phyloP scores from a whole-genome alignment of 2,329 filamentous ascomycete genomes.

The Scedosporium minutisporum region DNA sequence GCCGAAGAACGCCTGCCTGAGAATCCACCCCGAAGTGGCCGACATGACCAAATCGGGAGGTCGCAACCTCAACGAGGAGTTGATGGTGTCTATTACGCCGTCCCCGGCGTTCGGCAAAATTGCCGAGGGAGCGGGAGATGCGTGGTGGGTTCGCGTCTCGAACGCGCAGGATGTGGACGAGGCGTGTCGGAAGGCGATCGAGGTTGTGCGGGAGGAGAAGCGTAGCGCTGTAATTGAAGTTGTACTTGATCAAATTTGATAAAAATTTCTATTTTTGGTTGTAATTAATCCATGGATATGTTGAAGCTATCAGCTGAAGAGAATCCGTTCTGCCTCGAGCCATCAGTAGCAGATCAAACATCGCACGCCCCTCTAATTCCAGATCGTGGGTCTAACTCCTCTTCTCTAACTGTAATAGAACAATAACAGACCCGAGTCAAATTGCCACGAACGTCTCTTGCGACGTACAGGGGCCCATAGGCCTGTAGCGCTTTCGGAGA shows the following conservation, averaged over 20 bases:
- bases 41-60: neutral
- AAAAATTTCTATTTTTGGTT: no score
- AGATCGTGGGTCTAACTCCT: no score
- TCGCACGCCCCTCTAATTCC: no score
- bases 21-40: conserved; percentile 12
- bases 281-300: no score
- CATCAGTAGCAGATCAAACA: no score
- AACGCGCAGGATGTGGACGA: conserved; percentile 10
- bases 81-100: conserved; percentile 11
- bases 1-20: conserved; percentile 11
- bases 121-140: conserved; percentile 13
- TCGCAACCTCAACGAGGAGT: conserved; percentile 10
- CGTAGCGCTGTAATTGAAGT: conserved; percentile 13
- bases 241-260: conserved; percentile 10
- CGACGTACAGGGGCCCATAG: neutral
- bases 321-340: no score
- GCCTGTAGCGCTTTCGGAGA: neutral
- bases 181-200: conserved; percentile 10
- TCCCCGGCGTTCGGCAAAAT: conserved; percentile 14
- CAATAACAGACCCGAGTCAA: no score
- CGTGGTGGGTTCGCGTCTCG: conserved; percentile 12
- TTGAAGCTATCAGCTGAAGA: no score
- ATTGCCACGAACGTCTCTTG: neutral
- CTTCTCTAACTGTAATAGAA: no score
- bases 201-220: conserved; percentile 11